These are phyloP conservation scores for Inonotus obliquus DNA, from an alignment of 1,284 basidiomycete species.

Conservation along the genomic window DNA sequence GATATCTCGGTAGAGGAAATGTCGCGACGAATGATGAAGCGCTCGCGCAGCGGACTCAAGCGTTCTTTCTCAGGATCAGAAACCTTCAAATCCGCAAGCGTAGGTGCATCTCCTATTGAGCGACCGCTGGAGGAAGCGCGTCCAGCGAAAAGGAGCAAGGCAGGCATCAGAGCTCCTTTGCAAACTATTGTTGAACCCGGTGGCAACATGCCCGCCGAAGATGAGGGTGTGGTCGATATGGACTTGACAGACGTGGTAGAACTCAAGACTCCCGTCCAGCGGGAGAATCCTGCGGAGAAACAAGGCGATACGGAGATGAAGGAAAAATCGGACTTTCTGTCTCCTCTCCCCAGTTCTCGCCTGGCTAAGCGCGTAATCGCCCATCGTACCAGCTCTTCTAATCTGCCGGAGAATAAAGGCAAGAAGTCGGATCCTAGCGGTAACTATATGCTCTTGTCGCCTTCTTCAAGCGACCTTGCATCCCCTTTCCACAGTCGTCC, in stretches of 20 bases:
- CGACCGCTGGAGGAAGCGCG: conserved; percentile 1
- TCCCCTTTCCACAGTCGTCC: conserved; percentile 40
- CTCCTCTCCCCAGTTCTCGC: conserved; percentile 38
- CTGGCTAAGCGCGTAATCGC: conserved; percentile 15
- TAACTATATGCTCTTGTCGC: background rate
- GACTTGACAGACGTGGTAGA: conserved; percentile 12
- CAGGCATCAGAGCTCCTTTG: conserved; percentile 4
- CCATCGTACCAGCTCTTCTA: conserved; percentile 16
- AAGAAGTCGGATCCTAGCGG: background rate
- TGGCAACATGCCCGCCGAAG: background rate
- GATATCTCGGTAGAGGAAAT: conserved; percentile 39
- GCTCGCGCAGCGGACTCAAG: conserved; percentile 30
- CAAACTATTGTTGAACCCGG: conserved; percentile 7
- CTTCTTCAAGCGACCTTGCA: conserved; percentile 27
- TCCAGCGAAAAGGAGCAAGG: conserved; percentile 12
- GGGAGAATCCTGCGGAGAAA: conserved; percentile 3
- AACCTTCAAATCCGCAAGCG: conserved; percentile 8
- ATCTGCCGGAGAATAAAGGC: conserved; percentile 42
- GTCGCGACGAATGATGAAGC: conserved; percentile 45
- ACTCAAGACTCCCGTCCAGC: conserved; percentile 14
- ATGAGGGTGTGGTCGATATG: conserved; percentile 14
- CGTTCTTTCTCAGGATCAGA: conserved; percentile 3
- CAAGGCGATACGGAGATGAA: background rate
- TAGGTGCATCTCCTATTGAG: conserved; percentile 13
- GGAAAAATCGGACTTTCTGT: conserved; percentile 26